These are phyloP conservation scores for Vitis riparia DNA, from an alignment of 164 flowering plant species.

Conservation along the genomic window DNA sequence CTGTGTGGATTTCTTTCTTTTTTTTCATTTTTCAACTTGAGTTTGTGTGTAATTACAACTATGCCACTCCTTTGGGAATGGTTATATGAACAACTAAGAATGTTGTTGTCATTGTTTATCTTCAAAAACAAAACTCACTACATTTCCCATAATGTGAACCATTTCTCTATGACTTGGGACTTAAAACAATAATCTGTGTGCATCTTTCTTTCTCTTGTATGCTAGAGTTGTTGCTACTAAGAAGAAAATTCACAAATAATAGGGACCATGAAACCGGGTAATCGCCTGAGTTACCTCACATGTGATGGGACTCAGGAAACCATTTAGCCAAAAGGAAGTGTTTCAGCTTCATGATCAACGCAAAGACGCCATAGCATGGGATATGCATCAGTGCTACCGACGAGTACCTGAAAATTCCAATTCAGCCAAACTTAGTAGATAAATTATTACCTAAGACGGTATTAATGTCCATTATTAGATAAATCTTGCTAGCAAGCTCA, in stretches of 20 bases:
- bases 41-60: neutral
- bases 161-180: neutral
- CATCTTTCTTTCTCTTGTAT: neutral
- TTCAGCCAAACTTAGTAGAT: neutral
- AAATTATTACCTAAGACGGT: too few relatives aligned
- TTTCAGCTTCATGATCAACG: constrained; percentile 57
- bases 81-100: neutral
- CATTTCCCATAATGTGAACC: neutral
- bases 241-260: neutral
- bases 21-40: neutral
- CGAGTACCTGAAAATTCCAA: constrained; percentile 61
- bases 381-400: constrained; percentile 73
- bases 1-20: neutral
- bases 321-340: constrained; percentile 46
- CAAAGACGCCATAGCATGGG: constrained; percentile 73
- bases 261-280: neutral
- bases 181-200: neutral
- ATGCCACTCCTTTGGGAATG: constrained; percentile 6
- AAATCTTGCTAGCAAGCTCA: too few relatives aligned
- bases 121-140: constrained; percentile 1
- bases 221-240: neutral
- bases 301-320: constrained; percentile 62
- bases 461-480: too few relatives aligned
- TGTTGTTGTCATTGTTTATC: neutral
- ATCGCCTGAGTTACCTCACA: constrained; percentile 14